Evolutionary conservation across 2,329 filamentous ascomycete genomes (phyloP), one percentile per base, ranked within the genome.

Genomic region (Cladophialophora immunda): DNA sequence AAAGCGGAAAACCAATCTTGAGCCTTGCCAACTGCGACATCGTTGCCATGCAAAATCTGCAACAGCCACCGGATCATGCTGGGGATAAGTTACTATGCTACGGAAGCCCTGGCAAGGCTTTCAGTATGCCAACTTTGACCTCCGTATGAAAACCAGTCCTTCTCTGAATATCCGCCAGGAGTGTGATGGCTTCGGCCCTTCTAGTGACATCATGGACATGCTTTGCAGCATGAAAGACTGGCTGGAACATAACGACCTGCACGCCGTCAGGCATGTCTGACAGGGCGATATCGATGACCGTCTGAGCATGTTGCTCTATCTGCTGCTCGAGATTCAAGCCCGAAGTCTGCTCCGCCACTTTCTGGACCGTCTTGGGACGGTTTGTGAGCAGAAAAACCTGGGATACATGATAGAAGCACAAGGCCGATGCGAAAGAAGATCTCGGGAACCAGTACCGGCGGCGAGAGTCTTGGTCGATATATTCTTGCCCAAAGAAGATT

Each of bases 241-340:
- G 61, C 27, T 64, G 53, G 3, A 64, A 19, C 61, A 58, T 38
- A 8, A 38, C 29, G 32, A 64, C 30, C n/a, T 36, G 36, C 25
- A 64, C 61, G 22, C 61, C 29, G n/a, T 64, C 61, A 19, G 60
- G 60, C 47, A 57, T 32, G 52, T 45, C 27, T 9, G 60, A 63
- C 22, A 63, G 60, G 9, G 60, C 60, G 25, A 63, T 58, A 19
- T 63, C 60, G 30, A 63, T 63, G 29, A 63, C 4, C 2, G 30
- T 29, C 29, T 27, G 2, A 17, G 60, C 60, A 30, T 63, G 60
- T 19, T 56, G 17, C 38, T 63, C 52, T n/a, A 53, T 53, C 27
- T 53, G 47, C 15, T n/a, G 3, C n/a, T 53, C 47, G 9, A n/a
- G 47, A n/a, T 22, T n/a, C 15, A 38, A 4, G 36, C 36, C 34